Base-by-base conservation (phyloP, 192 early-diverging fungal genomes). In the Gigaspora rosea region DNA sequence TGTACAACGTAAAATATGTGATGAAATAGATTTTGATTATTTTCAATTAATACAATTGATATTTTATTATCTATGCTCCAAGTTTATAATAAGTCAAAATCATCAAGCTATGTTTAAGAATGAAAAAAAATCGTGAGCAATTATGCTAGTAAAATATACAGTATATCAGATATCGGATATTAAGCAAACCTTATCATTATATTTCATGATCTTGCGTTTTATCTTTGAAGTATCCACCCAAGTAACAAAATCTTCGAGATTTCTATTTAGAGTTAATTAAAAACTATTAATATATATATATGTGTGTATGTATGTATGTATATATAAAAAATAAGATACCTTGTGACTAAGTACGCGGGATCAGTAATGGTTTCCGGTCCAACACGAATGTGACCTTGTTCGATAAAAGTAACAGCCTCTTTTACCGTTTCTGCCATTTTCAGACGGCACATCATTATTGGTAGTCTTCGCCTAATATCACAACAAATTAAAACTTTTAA, bases 171-270 rank as follows among this genome's bases (percentile, higher is more conserved):
- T 9, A 50, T 61, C 3, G 35, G 16, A 47, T 50, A 8, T 41
- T 57, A 27, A n/a, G 4, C 50, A 79, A 81, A 91, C 88, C 85
- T 93, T 92, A 87, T 94, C 93, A 82, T 93, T 94, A 86, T 94
- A 94, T 83, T 96, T 96, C 80, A 95, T 86, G 79, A 98, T 95
- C 93, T 97, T 96, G 75, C 93, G 88, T 87, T 96, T 96, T 81
- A 98, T 97, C 88, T 94, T 95, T 71, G 94, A 95, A n/a, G 96
- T 93, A 76, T 98, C 95, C 13, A 96, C 95, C 96, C 96, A 98
- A 2, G 96, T 96, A 8, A 98, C 91, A 88, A 92, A 98, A 84
- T 98, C 96, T 80, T 98, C 96, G 89, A 96, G 93, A 75, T 91
- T 94, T 20, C 95, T 82, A 96, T 93, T 51, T 51, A 76, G 51